Evolutionary conservation across 495 filamentous ascomycete species (phyloP), one percentile per base, ranked within the genome.

Genomic region (Podospora tetraspora): DNA sequence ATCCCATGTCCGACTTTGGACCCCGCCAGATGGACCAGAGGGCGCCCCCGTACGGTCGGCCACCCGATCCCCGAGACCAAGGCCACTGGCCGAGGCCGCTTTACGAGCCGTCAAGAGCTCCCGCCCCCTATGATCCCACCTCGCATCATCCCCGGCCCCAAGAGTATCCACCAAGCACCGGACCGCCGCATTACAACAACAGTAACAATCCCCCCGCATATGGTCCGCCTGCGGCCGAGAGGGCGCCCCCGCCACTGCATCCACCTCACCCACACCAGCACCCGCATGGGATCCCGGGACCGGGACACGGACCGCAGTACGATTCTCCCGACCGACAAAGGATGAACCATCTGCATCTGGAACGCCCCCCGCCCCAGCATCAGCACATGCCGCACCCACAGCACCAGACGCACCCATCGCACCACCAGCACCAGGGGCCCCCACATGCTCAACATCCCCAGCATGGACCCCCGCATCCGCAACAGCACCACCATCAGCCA

Each of bases 261-360:
- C 73, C 80, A 22, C 75, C 80, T 6, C 81, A 82, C 60, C 77
- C 75, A 29, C 81, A 80, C 19, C 56, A 43, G 12, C 63, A 65
- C 29, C 63, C 59, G 56, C 63, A 65, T 56, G 72, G 77, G 19
- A 71, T 78, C n/a, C 77, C 75, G 13, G 77, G 72, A 4, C 74
- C 77, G 7, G 74, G 72, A 2, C 76, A 78, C 25, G 71, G 72
- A 37, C 83, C 79, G 73, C 59, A 77, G 0, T 83, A 82, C 65
- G 84, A 86, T 56, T 86, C 85, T 13, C 84, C 85, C 2, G 82
- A 84, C 11, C 76, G 80, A 0, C 79, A 79, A 27, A 77, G 80
- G n/a, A 75, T 80, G 62, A 68, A 59, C 29, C 59, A 72, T 3
- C 71, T 72, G 69, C 78, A 77, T 73, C 66, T 75, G 13, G 78